phyloP scores from a whole-genome alignment of 768 basidiomycete species.

The Russula compacta region DNA sequence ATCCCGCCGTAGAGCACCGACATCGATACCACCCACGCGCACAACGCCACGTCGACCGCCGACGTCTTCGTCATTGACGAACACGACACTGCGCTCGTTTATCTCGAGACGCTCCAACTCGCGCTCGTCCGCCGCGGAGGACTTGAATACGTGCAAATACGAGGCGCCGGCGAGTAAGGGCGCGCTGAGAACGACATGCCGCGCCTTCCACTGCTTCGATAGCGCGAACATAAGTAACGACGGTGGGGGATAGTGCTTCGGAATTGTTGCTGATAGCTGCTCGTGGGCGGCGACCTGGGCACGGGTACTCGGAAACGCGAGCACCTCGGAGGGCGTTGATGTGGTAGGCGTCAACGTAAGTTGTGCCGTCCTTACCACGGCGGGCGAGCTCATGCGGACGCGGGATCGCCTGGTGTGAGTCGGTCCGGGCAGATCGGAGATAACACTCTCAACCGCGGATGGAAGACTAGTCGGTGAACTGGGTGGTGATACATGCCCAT shows the following conservation, averaged over 20 bases:
- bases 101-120: slow-evolving; percentile 72
- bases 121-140: slow-evolving; percentile 44
- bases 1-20: slow-evolving; percentile 34
- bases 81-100: slow-evolving; percentile 67
- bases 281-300: slow-evolving; percentile 43
- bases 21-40: slow-evolving; percentile 58
- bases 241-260: slow-evolving; percentile 60
- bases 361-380: background rate
- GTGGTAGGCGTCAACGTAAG: slow-evolving; percentile 8
- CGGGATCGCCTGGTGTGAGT: slow-evolving; percentile 6
- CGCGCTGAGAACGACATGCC: slow-evolving; percentile 47
- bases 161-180: slow-evolving; percentile 33
- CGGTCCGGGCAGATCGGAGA: slow-evolving; percentile 1
- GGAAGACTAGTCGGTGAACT: background rate
- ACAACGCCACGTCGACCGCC: slow-evolving; percentile 45
- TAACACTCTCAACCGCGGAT: background rate
- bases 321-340: slow-evolving; percentile 27
- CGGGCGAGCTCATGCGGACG: background rate
- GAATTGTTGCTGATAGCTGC: slow-evolving; percentile 44
- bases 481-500: background rate
- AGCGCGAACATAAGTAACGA: slow-evolving; percentile 63
- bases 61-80: slow-evolving; percentile 50
- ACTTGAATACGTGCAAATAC: slow-evolving; percentile 71
- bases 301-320: slow-evolving; percentile 55
- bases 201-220: slow-evolving; percentile 61